phyloP scores from a whole-genome alignment of 176 grass and related monocot species.

The Eleusine coracana region DNA sequence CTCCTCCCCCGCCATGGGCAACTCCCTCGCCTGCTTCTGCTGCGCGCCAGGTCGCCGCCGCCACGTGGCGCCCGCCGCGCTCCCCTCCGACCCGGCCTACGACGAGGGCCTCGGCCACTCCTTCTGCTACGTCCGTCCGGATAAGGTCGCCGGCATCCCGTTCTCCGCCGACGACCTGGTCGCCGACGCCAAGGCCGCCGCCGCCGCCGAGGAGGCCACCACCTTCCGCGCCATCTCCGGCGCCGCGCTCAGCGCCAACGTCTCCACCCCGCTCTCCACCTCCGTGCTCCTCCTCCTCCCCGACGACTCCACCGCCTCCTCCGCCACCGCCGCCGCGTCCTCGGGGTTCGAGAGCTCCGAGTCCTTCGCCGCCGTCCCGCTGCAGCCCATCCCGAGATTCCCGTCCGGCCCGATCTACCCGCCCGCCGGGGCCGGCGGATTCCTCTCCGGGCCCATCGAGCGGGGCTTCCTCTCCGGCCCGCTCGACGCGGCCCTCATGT shows the following conservation, averaged over 20 bases:
- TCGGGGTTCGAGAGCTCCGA: slow-evolving; percentile 82
- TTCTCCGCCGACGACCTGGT: slow-evolving; percentile 34
- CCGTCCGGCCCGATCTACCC: slow-evolving; percentile 70
- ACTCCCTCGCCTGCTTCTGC: slow-evolving; percentile 78
- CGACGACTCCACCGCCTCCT: slow-evolving; percentile 26
- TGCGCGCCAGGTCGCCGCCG: slow-evolving; percentile 43
- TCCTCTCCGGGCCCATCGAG: slow-evolving; percentile 69
- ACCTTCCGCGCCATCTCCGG: slow-evolving; percentile 75
- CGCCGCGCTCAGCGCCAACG: slow-evolving; percentile 73
- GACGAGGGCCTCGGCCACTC: slow-evolving; percentile 84
- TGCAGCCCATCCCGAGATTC: slow-evolving; percentile 73
- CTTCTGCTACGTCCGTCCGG: slow-evolving; percentile 73
- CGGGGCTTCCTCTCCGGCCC: slow-evolving; percentile 73
- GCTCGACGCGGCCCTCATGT: slow-evolving; percentile 71
- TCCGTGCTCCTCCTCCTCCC: slow-evolving; percentile 44
- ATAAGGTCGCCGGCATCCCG: slow-evolving; percentile 15
- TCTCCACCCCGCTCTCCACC: slow-evolving; percentile 88
- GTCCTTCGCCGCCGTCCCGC: slow-evolving; percentile 77
- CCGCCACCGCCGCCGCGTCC: slow-evolving; percentile 20
- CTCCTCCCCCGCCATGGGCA: slow-evolving; percentile 59
- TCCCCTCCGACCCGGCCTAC: slow-evolving; percentile 67
- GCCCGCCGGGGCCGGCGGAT: slow-evolving; percentile 43
- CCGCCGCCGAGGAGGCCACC: slow-evolving; percentile 43
- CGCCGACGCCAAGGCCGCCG: slow-evolving; percentile 35
- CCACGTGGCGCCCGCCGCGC: slow-evolving; percentile 63